Evolutionary conservation across 768 basidiomycete species (phyloP), one percentile per base, ranked within the genome.

Genomic region (Hortiboletus campestris): DNA sequence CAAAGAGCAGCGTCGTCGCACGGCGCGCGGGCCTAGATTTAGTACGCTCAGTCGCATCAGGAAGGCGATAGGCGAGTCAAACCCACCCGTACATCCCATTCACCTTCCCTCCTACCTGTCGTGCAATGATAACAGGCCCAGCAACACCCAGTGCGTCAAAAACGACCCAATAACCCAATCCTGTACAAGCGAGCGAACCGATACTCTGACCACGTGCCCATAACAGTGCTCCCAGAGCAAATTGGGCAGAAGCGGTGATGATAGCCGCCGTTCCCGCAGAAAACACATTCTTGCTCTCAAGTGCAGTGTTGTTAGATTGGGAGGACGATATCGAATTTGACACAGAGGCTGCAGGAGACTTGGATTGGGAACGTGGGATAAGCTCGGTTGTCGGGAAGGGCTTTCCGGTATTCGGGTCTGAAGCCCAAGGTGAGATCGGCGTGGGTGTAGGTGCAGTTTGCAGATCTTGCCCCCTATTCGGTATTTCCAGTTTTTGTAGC

Each of bases 91-190:
- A 94, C 63, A 76, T 71, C 53, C 76, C 70, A 22, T 74, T 62
- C 16, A 65, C 29, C 22, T 57, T 63, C 11, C 46, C 57, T 46
- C 44, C 71, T 45, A 83, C 70, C 69, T 20, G 80, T 76, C 25
- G 73, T 72, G 66, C 64, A 19, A 70, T 57, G 8, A 67, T 53
- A 8, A 55, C 59, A 34, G 68, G 40, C 72, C 77, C 22, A 88
- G 69, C 19, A 69, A 96, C 81, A 0, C 95, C 95, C 58, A 94
- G 77, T 4, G 94, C 83, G 68, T 98, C 96, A 66, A 98, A 99
- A 2, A 98, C 94, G 22, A 96, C 85, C 85, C 96, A 89, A 67
- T 99, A 99, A 0, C 96, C 97, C 17, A 99, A 71, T 0, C 94
- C 97, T 1, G 96, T 96, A 52, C 88, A 85, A 9, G 88, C 80